These are phyloP conservation scores for Aureobasidium subglaciale DNA, from an alignment of 2,329 filamentous ascomycete genomes.

Conservation along the genomic window DNA sequence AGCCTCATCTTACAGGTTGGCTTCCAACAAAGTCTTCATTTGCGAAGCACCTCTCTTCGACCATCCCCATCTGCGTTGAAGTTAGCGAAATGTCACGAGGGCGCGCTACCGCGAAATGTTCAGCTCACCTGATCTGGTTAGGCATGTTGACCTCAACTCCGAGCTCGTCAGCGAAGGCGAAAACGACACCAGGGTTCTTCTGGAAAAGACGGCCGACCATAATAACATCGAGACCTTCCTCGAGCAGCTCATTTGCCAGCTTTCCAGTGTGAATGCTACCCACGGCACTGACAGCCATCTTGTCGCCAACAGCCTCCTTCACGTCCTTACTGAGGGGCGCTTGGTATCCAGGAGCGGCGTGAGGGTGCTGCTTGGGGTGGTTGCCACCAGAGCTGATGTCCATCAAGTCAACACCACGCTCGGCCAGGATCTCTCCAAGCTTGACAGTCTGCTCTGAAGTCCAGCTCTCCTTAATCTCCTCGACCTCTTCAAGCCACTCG, in stretches of 20 bases:
- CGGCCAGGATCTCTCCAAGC: slow-evolving; percentile 61
- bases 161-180: slow-evolving; percentile 60
- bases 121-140: slow-evolving; percentile 59
- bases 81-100: neutral
- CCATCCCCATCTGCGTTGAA: slow-evolving; percentile 3
- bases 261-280: slow-evolving; percentile 65
- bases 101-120: too few relatives aligned
- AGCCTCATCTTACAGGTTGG: neutral
- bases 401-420: slow-evolving; percentile 69
- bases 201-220: slow-evolving; percentile 70
- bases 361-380: slow-evolving; percentile 49
- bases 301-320: slow-evolving; percentile 65
- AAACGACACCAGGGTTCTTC: slow-evolving; percentile 70
- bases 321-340: slow-evolving; percentile 63
- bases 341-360: slow-evolving; percentile 62
- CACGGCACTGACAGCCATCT: slow-evolving; percentile 65
- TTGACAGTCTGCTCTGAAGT: slow-evolving; percentile 55
- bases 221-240: slow-evolving; percentile 57
- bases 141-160: slow-evolving; percentile 65
- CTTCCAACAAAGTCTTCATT: slow-evolving; percentile 3
- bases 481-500: slow-evolving; percentile 64
- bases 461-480: slow-evolving; percentile 56
- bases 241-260: slow-evolving; percentile 56
- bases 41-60: slow-evolving; percentile 8
- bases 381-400: slow-evolving; percentile 77